A percentile compares a stretch with the other conserved stretches of the same genome.
phyloP scores from a whole-genome alignment of 2,329 filamentous ascomycete species.

The Xylariaceae sp. region DNA sequence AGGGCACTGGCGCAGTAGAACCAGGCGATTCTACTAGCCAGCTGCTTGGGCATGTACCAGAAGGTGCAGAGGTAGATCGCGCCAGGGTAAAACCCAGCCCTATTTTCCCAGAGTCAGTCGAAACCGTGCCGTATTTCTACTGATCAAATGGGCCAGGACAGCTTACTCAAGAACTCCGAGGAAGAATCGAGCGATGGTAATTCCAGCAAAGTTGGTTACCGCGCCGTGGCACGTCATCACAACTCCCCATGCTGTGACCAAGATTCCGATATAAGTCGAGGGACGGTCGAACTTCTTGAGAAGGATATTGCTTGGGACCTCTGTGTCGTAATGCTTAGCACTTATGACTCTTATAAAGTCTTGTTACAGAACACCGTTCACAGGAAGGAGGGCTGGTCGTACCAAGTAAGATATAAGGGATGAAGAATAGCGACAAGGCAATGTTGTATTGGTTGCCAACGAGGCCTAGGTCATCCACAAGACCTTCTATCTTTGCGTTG shows the following conservation, averaged over 20 bases:
- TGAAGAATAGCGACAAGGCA: slow-evolving; percentile 49
- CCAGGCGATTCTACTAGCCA: slow-evolving; percentile 51
- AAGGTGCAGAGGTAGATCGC: slow-evolving; percentile 52
- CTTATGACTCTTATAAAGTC: too few species aligned
- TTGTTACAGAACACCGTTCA: too few species aligned
- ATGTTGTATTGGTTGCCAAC: slow-evolving; percentile 50
- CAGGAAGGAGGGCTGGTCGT: too few species aligned
- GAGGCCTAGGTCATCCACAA: slow-evolving; percentile 44
- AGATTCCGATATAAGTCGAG: slow-evolving; percentile 6
- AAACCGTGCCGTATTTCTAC: too few species aligned
- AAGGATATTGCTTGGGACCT: slow-evolving; percentile 52
- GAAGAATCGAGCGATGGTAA: slow-evolving; percentile 43
- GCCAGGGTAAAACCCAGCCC: slow-evolving; percentile 52
- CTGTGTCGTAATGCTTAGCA: slow-evolving; percentile 17
- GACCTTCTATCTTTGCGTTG: slow-evolving; percentile 53
- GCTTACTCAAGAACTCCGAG: slow-evolving; percentile 46
- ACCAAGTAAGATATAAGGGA: slow-evolving; percentile 46
- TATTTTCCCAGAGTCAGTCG: too few species aligned
- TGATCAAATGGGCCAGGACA: too few species aligned
- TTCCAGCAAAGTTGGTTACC: slow-evolving; percentile 40
- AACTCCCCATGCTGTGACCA: slow-evolving; percentile 52
- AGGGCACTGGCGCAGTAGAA: slow-evolving; percentile 51
- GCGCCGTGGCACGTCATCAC: slow-evolving; percentile 52
- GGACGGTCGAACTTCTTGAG: slow-evolving; percentile 40
- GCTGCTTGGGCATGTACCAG: slow-evolving; percentile 53